These are phyloP conservation scores for Biancaea sappan DNA, from an alignment of 306 rosid genomes.

Conservation along the genomic window DNA sequence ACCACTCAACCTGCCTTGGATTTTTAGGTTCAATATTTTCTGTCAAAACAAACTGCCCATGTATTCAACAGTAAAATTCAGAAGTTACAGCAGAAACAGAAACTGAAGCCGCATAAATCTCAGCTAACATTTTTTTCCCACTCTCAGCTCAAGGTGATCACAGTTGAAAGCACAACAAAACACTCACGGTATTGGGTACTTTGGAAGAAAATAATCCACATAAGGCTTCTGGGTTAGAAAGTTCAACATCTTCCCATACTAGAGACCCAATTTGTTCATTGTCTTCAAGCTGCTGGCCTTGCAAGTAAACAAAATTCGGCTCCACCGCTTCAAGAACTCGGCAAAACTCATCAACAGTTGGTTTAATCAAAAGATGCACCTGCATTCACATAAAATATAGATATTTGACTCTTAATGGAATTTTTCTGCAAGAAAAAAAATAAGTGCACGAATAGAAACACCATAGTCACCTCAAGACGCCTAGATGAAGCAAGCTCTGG, in stretches of 20 bases:
- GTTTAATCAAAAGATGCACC: conserved; percentile 49
- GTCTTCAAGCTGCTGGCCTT: conserved; percentile 44
- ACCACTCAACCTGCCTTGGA: not conserved
- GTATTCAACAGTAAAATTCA: not conserved
- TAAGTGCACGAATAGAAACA: conserved; percentile 13
- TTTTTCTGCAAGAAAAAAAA: not conserved
- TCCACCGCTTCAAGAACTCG: conserved; percentile 44
- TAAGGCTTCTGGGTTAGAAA: conserved; percentile 50
- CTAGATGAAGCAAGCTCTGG: conserved; percentile 51
- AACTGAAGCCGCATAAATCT: not conserved
- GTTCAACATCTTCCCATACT: conserved; percentile 52
- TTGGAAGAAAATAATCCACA: conserved; percentile 49
- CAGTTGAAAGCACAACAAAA: not conserved
- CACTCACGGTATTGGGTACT: conserved; percentile 53
- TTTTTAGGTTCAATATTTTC: not conserved
- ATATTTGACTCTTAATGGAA: conserved; percentile 5
- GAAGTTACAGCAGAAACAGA: not conserved
- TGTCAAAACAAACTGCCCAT: not conserved
- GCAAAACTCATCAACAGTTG: conserved; percentile 41
- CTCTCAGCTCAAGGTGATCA: not conserved
- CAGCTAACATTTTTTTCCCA: not conserved
- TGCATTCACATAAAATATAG: conserved; percentile 33
- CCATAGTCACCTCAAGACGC: conserved; percentile 43
- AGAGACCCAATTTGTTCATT: conserved; percentile 50
- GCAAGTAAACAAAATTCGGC: conserved; percentile 51